phyloP scores from a whole-genome alignment of 768 basidiomycete species.

The Exsudoporus frostii region DNA sequence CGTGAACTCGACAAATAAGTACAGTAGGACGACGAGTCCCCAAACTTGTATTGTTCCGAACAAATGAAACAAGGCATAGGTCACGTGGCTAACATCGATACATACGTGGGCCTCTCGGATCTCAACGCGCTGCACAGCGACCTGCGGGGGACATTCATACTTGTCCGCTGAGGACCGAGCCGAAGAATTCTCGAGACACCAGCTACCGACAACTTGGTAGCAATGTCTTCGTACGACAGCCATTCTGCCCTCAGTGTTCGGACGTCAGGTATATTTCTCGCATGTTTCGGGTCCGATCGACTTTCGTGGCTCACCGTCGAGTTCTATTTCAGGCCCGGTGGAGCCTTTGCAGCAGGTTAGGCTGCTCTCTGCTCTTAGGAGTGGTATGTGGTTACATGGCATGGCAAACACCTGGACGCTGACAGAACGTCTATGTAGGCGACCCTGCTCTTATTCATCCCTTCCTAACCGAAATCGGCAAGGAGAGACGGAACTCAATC shows the following conservation, averaged over 20 bases:
- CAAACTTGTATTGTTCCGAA: neutral
- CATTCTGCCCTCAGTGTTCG: constrained; percentile 20
- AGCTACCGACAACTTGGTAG: neutral
- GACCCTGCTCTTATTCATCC: constrained; percentile 80
- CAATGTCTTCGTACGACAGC: constrained; percentile 19
- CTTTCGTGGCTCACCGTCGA: constrained; percentile 3
- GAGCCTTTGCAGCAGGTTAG: constrained; percentile 63
- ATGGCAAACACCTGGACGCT: neutral
- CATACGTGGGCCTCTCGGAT: neutral
- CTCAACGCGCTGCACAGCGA: constrained; percentile 1
- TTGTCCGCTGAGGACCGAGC: neutral
- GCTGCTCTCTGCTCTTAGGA: constrained; percentile 58
- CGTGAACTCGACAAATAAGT: neutral
- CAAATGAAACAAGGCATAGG: neutral
- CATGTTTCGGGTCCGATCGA: neutral
- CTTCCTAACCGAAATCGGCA: constrained; percentile 72
- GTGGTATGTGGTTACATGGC: constrained; percentile 39
- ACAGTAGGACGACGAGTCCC: neutral
- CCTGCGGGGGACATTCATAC: neutral
- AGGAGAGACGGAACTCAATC: constrained; percentile 51
- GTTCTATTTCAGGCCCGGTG: constrained; percentile 15
- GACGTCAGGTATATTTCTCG: constrained; percentile 11
- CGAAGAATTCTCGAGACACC: neutral
- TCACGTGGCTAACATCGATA: constrained; percentile 13
- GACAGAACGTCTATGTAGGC: constrained; percentile 39